phyloP scores from a whole-genome alignment of 169 alveolate genomes.

The Plasmodium reichenowi region DNA sequence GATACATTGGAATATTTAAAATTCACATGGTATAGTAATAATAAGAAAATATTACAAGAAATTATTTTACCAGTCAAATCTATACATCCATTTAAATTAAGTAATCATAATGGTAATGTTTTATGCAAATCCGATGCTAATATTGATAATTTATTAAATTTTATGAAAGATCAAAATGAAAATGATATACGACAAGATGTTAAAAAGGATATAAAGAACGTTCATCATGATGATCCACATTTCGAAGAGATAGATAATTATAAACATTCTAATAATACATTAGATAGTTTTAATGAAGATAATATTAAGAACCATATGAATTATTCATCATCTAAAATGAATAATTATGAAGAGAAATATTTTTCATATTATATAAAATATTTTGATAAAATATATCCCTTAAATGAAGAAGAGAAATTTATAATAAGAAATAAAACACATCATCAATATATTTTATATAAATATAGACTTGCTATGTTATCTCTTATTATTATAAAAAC shows the following conservation, averaged over 20 bases:
- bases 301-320: background rate
- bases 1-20: slow-evolving; percentile 17
- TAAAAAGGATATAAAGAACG: background rate
- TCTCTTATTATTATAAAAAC: slow-evolving; percentile 58
- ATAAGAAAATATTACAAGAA: slow-evolving; percentile 1
- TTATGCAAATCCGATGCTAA: slow-evolving; percentile 36
- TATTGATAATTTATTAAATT: slow-evolving; percentile 29
- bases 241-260: background rate
- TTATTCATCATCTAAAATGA: background rate
- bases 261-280: background rate
- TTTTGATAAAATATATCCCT: slow-evolving; percentile 51
- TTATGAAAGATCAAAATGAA: slow-evolving; percentile 2
- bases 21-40: slow-evolving; percentile 44
- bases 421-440: slow-evolving; percentile 38
- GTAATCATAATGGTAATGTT: slow-evolving; percentile 26
- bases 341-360: background rate
- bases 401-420: slow-evolving; percentile 56
- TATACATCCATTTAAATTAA: slow-evolving; percentile 27
- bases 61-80: slow-evolving; percentile 40
- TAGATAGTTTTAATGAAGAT: background rate
- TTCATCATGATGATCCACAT: background rate
- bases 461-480: slow-evolving; percentile 52
- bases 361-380: slow-evolving; percentile 44
- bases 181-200: background rate
- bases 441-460: slow-evolving; percentile 9